Conservation (phyloP, 2,329 filamentous ascomycete species). For the Colletotrichum navitas region DNA sequence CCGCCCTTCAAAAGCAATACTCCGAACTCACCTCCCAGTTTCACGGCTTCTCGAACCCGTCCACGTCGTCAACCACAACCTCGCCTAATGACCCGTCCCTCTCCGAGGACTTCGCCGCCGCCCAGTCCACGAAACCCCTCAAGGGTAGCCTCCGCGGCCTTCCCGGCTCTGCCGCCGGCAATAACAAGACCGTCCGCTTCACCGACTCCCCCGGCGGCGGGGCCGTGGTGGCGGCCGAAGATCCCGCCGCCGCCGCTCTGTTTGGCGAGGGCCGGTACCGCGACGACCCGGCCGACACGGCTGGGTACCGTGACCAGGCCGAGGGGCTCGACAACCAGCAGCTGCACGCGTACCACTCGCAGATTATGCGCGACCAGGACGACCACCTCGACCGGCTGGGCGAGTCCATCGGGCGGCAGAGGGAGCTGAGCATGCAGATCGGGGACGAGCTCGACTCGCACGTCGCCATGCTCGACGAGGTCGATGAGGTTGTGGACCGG, state of each 20-base stretch:
- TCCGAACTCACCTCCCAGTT: constrained; percentile 85
- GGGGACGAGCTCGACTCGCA: constrained; percentile 95
- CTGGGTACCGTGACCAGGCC: constrained; percentile 71
- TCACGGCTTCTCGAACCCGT: constrained; percentile 70
- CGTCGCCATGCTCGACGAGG: constrained; percentile 88
- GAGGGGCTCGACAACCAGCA: constrained; percentile 80
- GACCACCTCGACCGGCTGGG: constrained; percentile 90
- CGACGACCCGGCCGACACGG: constrained; percentile 72
- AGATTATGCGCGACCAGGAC: constrained; percentile 89
- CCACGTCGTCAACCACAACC: constrained; percentile 64
- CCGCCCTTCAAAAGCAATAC: constrained; percentile 79
- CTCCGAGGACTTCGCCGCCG: constrained; percentile 73
- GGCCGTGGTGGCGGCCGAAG: constrained; percentile 52
- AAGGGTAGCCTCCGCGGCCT: constrained; percentile 49
- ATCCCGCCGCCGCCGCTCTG: constrained; percentile 59
- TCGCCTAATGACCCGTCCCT: constrained; percentile 75
- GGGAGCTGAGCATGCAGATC: constrained; percentile 95
- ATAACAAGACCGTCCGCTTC: constrained; percentile 92
- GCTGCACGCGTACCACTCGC: constrained; percentile 86
- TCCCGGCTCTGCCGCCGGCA: constrained; percentile 48
- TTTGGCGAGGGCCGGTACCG: constrained; percentile 69
- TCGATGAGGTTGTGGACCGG: constrained; percentile 84
- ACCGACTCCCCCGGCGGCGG: constrained; percentile 70
- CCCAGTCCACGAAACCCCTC: constrained; percentile 57
- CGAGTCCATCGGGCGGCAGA: constrained; percentile 87